Percentiles rank a stretch among this genome's conserved stretches.
Conservation (phyloP, 139 green algal species). For the Chlorella sp. region DNA sequence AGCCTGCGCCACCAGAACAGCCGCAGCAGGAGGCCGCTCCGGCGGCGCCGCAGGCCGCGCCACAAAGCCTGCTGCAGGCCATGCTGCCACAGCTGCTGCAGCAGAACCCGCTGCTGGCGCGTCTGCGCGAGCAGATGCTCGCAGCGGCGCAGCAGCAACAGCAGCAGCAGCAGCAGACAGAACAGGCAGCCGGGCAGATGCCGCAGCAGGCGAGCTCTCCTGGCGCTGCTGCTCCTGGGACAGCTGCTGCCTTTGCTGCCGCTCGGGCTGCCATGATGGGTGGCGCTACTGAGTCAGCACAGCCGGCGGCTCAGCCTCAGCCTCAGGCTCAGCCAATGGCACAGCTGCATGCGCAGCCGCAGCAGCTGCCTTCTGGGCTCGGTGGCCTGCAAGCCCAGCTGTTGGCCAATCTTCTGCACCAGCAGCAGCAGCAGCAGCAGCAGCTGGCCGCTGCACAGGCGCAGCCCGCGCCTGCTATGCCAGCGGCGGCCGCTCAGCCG, state of each 20-base stretch:
- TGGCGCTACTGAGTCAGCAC: too few relatives aligned
- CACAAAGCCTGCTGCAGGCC: background rate
- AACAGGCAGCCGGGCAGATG: background rate
- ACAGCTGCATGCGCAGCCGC: conserved; percentile 4
- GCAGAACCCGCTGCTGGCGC: background rate
- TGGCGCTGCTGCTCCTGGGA: background rate
- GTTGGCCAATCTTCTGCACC: background rate
- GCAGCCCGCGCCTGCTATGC: background rate
- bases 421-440: conserved; percentile 22
- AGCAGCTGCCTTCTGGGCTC: background rate
- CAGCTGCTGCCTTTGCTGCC: background rate
- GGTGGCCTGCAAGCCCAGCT: background rate
- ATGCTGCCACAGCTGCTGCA: background rate
- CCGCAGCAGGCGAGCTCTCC: background rate
- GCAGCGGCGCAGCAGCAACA: background rate
- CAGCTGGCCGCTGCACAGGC: background rate
- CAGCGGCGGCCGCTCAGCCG: background rate
- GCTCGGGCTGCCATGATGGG: background rate
- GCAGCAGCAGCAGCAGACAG: conserved; percentile 2
- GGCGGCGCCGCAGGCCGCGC: background rate
- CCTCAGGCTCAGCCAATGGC: background rate
- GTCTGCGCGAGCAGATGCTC: background rate
- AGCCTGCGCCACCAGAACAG: background rate
- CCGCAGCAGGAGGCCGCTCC: background rate
- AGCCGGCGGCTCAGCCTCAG: background rate